A percentile compares a stretch with the other conserved stretches of the same genome.
Evolutionary conservation across 2,329 filamentous ascomycete species (phyloP).

Genomic region (Fusarium pilosicola): DNA sequence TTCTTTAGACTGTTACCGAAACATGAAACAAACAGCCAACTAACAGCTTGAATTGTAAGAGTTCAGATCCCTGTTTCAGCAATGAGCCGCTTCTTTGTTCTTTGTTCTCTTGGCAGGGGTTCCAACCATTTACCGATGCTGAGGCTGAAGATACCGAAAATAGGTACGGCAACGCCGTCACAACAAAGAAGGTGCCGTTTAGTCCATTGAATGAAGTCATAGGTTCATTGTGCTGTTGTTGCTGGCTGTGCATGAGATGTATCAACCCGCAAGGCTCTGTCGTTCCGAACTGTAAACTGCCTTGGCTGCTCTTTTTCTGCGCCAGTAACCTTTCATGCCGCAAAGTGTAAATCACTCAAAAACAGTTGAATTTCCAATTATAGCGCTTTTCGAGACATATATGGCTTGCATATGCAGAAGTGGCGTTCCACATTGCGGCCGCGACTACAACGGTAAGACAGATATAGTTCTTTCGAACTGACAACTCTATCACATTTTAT

Average conservation of each 20-base stretch:
- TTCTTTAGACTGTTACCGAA: conserved; percentile 8
- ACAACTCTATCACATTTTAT: not conserved
- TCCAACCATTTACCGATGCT: not conserved
- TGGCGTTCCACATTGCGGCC: not conserved
- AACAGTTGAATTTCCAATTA: not conserved
- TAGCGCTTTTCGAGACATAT: fast-evolving
- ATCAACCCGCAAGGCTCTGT: not conserved
- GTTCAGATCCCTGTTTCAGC: not conserved
- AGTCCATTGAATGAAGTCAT: fast-evolving
- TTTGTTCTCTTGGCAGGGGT: conserved; percentile 18
- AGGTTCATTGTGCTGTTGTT: not conserved
- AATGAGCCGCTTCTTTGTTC: conserved; percentile 12
- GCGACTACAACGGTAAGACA: not conserved
- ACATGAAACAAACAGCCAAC: not conserved
- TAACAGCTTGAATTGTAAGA: too few species aligned
- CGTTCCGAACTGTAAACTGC: not conserved
- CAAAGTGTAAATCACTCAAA: not conserved
- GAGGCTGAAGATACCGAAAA: conserved; percentile 5
- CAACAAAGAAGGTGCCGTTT: not conserved
- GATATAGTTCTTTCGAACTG: not conserved
- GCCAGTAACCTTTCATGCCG: not conserved
- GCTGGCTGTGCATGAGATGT: not conserved
- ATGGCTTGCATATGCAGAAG: not conserved
- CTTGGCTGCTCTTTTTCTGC: not conserved
- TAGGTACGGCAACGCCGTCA: not conserved